A percentile compares a stretch with the other conserved stretches of the same genome.
phyloP scores from a whole-genome alignment of 306 rosid species.

The Trifolium fragiferum region DNA sequence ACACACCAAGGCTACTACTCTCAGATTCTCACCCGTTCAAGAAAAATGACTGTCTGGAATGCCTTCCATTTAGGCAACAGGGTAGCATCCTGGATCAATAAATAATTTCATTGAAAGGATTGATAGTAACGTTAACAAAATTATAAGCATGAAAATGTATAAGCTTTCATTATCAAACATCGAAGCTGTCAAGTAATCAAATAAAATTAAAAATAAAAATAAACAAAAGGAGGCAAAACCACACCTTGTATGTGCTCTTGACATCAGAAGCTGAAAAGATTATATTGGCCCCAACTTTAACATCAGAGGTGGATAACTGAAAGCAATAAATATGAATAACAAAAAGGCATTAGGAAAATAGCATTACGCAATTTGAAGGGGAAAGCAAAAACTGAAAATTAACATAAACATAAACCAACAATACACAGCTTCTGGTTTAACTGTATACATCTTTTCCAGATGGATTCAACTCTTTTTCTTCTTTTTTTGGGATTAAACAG shows the following conservation, averaged over 20 bases:
- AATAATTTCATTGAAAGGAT: conserved; percentile 23
- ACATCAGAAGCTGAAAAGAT: conserved; percentile 60
- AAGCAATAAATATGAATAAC: conserved; percentile 40
- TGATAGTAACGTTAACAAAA: conserved; percentile 11
- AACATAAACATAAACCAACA: conserved; percentile 28
- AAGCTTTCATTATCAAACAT: conserved; percentile 25
- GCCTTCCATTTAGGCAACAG: conserved; percentile 92
- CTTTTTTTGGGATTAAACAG: too few relatives aligned
- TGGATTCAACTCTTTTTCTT: background rate
- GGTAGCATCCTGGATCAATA: conserved; percentile 70
- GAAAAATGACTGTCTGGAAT: conserved; percentile 80
- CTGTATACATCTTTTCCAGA: conserved; percentile 5
- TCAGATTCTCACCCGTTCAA: conserved; percentile 68
- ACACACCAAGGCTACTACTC: conserved; percentile 19
- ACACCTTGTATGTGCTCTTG: conserved; percentile 68
- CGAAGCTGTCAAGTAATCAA: conserved; percentile 23
- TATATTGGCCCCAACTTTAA: conserved; percentile 42
- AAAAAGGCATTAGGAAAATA: conserved; percentile 2
- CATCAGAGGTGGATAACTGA: conserved; percentile 50
- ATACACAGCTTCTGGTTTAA: background rate
- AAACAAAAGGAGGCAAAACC: background rate
- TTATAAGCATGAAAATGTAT: conserved; percentile 18
- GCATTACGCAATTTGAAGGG: background rate
- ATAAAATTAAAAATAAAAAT: background rate
- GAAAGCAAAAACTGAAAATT: conserved; percentile 21